Percentiles rank a stretch among this genome's conserved stretches.
phyloP scores from a whole-genome alignment of 495 filamentous ascomycete species.

The Pyronema omphalodes region DNA sequence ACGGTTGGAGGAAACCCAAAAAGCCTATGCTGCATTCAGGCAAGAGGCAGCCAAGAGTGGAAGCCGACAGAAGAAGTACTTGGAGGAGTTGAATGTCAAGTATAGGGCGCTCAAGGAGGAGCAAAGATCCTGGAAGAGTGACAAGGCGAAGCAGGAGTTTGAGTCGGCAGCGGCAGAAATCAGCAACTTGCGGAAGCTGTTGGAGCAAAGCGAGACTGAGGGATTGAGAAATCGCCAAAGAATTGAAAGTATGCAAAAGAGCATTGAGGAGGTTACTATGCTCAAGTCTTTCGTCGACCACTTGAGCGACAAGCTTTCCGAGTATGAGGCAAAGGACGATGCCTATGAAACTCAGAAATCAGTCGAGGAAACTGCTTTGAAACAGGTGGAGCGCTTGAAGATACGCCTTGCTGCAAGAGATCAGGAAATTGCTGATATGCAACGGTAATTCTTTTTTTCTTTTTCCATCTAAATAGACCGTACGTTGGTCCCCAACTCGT shows the following conservation, averaged over 20 bases:
- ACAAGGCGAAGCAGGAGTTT: constrained; percentile 36
- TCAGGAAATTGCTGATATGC: constrained; percentile 31
- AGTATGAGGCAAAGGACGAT: constrained; percentile 38
- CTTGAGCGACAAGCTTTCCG: constrained; percentile 36
- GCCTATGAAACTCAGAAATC: constrained; percentile 34
- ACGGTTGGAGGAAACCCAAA: constrained; percentile 48
- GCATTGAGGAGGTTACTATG: constrained; percentile 40
- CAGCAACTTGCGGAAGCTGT: constrained; percentile 36
- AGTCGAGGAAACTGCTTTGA: constrained; percentile 34
- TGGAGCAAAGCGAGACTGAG: constrained; percentile 42
- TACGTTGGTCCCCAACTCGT: too few relatives aligned
- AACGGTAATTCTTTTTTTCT: constrained; percentile 13
- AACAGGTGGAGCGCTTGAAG: constrained; percentile 33
- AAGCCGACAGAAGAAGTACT: constrained; percentile 50
- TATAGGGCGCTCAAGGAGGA: constrained; percentile 44
- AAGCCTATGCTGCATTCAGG: constrained; percentile 40
- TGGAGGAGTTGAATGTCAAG: constrained; percentile 42
- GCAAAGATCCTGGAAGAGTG: constrained; percentile 42
- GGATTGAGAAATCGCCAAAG: constrained; percentile 40
- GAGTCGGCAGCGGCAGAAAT: constrained; percentile 33
- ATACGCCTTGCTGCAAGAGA: constrained; percentile 36
- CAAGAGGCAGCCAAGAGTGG: constrained; percentile 46
- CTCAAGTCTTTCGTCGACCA: constrained; percentile 38
- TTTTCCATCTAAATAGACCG: too few relatives aligned
- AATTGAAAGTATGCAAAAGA: constrained; percentile 38